Conservation (phyloP, 495 filamentous ascomycete genomes). For the Penicillium waksmanii region DNA sequence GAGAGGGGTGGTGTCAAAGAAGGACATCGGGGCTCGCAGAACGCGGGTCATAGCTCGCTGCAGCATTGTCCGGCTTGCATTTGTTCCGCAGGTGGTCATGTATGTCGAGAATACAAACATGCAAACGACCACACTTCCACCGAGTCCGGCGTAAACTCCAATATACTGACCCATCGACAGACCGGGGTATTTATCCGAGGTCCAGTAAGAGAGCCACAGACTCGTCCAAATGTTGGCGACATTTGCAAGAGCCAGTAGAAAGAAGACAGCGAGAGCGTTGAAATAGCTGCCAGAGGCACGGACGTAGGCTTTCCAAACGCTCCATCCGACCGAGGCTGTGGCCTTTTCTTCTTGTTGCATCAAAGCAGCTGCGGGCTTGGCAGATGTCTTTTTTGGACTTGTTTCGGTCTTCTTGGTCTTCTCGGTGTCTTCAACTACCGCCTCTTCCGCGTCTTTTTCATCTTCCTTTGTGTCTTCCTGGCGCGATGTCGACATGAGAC, state of each 20-base stretch:
- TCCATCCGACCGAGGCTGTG: slow-evolving; percentile 79
- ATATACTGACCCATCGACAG: slow-evolving; percentile 72
- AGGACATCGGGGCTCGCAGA: slow-evolving; percentile 90
- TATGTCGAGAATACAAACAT: slow-evolving; percentile 80
- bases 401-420: slow-evolving; percentile 51
- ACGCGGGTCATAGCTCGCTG: slow-evolving; percentile 78
- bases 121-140: slow-evolving; percentile 69
- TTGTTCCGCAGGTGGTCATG: slow-evolving; percentile 65
- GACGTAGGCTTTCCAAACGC: slow-evolving; percentile 80
- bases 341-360: slow-evolving; percentile 94
- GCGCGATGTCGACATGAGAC: slow-evolving; percentile 81
- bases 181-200: slow-evolving; percentile 63
- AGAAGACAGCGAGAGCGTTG: slow-evolving; percentile 65
- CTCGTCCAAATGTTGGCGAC: slow-evolving; percentile 84
- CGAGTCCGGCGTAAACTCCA: slow-evolving; percentile 82
- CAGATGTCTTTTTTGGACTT: slow-evolving; percentile 54
- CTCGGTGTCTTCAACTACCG: slow-evolving; percentile 49
- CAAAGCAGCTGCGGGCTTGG: slow-evolving; percentile 62
- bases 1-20: slow-evolving; percentile 95
- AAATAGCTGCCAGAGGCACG: slow-evolving; percentile 76
- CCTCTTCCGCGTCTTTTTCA: slow-evolving; percentile 47
- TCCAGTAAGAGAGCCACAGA: slow-evolving; percentile 95
- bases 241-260: slow-evolving; percentile 71
- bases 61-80: slow-evolving; percentile 80
- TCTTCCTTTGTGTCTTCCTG: slow-evolving; percentile 66